Evolutionary conservation across 441 rosid species (phyloP), one percentile per base, ranked within the genome.

Genomic region (Adansonia gregorii): DNA sequence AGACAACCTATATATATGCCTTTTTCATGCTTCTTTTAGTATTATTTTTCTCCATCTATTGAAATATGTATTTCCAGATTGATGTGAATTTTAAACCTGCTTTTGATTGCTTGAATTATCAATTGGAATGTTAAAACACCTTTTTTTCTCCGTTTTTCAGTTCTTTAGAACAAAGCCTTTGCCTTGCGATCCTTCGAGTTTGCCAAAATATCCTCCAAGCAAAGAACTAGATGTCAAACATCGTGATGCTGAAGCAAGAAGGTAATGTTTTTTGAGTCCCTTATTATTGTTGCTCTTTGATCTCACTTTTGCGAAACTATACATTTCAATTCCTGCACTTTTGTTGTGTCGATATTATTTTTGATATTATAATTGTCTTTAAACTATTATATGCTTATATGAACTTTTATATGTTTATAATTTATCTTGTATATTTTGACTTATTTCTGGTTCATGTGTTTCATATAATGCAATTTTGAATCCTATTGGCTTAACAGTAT

Each of bases 131-230:
- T 51, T 15, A 51, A 27, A 51, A 5, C 8, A 19, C 1, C 1
- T 39, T 0, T 45, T 70, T 41, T 9, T 2, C 22, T 61, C 75
- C 45, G 35, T 27, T 58, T 68, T 83, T 6, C 86, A 94, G 97
- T 89, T 94, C 87, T 94, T 94, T 84, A 85, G 75, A 24, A 81
- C 75, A 24, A 87, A 87, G 65, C 97, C 97, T 69, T 85, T 86
- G 31, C 88, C 95, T 59, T 82, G 88, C 56, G 88, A 87, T 72
- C 89, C 93, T 77, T 89, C 93, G 78, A 81, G 76, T 79, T 77
- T 94, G 67, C 97, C 95, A 8, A 94, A 85, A 81, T 87, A 89
- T 77, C 88, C 90, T 63, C 97, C 98, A 49, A 86, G 93, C 81
- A 92, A 92, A 84, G 98, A 94, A 79, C 86, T 89, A 4, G 92